Evolutionary conservation across 768 basidiomycete species (phyloP).

Genomic region (Gymnopilus junonius): DNA sequence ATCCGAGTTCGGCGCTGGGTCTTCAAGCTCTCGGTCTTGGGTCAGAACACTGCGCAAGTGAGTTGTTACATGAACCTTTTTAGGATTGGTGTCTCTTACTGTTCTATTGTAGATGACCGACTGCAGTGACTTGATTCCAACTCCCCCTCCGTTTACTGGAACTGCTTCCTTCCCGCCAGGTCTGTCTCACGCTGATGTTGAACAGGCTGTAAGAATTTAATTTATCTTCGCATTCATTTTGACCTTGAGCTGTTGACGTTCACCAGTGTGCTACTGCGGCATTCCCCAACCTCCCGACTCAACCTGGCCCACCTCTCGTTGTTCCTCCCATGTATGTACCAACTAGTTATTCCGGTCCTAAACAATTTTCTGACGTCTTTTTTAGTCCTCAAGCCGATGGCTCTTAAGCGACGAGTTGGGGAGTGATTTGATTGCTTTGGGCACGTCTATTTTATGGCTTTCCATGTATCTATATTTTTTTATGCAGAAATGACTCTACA

Average conservation of each 20-base stretch:
- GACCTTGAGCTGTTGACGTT: not conserved
- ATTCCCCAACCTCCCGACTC: slow-evolving; percentile 17
- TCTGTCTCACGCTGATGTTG: slow-evolving; percentile 18
- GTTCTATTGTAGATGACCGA: slow-evolving; percentile 34
- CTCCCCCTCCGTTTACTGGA: slow-evolving; percentile 13
- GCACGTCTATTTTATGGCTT: not conserved
- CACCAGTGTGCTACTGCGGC: slow-evolving; percentile 16
- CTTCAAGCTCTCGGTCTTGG: slow-evolving; percentile 46
- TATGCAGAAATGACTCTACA: no score
- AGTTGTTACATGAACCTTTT: not conserved
- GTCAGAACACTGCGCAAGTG: slow-evolving; percentile 34
- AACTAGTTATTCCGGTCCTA: not conserved
- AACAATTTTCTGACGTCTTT: not conserved
- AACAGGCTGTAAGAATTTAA: slow-evolving; percentile 20
- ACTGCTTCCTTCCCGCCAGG: slow-evolving; percentile 20
- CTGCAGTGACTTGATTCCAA: slow-evolving; percentile 50
- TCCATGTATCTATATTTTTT: not conserved
- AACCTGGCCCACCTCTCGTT: slow-evolving; percentile 19
- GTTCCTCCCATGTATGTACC: slow-evolving; percentile 13
- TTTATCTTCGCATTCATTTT: not conserved
- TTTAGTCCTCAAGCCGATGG: not conserved
- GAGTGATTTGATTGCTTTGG: not conserved
- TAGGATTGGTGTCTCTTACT: not conserved
- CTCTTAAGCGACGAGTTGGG: not conserved
- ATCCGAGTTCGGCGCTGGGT: slow-evolving; percentile 43